Percentiles rank a stretch among this genome's conserved stretches.
These are phyloP conservation scores for Lentinula guzmanii DNA, from an alignment of 768 basidiomycete species.

Conservation along the genomic window DNA sequence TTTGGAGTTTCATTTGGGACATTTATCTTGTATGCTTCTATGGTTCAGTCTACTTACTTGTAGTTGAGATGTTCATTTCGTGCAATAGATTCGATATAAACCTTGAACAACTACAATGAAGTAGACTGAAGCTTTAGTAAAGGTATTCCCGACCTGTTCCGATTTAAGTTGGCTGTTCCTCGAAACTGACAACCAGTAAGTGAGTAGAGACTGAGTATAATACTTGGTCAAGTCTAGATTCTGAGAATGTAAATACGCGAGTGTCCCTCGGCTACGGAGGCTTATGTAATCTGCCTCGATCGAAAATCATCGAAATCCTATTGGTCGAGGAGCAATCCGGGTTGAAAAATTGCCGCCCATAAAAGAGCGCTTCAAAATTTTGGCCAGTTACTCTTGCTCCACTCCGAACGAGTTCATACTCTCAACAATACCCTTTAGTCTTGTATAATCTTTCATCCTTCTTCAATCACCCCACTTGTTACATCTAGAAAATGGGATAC, in stretches of 20 bases:
- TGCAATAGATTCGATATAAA: too few species aligned
- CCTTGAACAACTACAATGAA: too few species aligned
- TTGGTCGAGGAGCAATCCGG: slow-evolving; percentile 1
- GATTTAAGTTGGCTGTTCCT: too few species aligned
- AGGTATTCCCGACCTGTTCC: too few species aligned
- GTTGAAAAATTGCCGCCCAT: not conserved
- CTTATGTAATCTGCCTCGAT: not conserved
- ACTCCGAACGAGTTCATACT: not conserved
- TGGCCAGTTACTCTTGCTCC: not conserved
- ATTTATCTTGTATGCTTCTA: not conserved
- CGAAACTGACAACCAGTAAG: too few species aligned
- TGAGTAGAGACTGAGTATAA: too few species aligned
- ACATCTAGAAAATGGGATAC: slow-evolving; percentile 32
- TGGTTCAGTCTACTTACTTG: not conserved
- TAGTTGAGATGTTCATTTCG: too few species aligned
- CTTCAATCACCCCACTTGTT: not conserved
- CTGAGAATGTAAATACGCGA: too few species aligned
- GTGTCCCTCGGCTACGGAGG: not conserved
- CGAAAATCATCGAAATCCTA: slow-evolving; percentile 1
- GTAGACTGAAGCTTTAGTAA: too few species aligned
- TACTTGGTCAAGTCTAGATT: too few species aligned
- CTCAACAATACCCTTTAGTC: not conserved
- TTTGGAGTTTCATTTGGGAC: not conserved
- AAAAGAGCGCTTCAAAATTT: slow-evolving; percentile 2
- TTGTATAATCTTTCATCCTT: slow-evolving; percentile 6